A percentile compares a stretch with the other conserved stretches of the same genome.
Conservation (phyloP, 768 basidiomycete species). For the Suillus paluster region DNA sequence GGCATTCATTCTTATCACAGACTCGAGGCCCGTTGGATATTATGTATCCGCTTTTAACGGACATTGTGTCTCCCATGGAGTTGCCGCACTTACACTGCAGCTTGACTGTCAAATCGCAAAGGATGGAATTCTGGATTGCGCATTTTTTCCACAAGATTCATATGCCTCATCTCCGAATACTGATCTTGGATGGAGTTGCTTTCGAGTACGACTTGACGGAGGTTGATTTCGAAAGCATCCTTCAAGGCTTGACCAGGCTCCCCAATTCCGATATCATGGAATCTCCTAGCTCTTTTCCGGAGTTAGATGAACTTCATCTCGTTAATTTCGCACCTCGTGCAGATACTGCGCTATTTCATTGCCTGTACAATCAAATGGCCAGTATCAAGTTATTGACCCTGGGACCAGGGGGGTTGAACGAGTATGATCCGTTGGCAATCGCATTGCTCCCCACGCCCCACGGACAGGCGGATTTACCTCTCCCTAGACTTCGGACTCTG, state of each 20-base stretch:
- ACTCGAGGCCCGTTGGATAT: too few species aligned
- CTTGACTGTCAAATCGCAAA: background rate
- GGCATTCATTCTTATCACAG: background rate
- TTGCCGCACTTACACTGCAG: background rate
- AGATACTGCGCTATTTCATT: background rate
- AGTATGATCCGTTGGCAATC: too few species aligned
- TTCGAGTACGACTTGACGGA: too few species aligned
- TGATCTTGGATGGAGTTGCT: background rate
- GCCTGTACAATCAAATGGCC: background rate
- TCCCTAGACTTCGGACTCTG: background rate
- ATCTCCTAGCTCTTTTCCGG: too few species aligned
- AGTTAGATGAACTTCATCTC: slow-evolving; percentile 1
- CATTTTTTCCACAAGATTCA: background rate
- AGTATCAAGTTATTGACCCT: background rate
- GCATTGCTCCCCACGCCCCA: background rate
- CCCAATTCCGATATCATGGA: background rate
- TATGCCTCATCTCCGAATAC: background rate
- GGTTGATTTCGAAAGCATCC: too few species aligned
- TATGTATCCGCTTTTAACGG: too few species aligned
- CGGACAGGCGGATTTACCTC: background rate
- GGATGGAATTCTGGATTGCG: background rate
- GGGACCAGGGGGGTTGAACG: background rate
- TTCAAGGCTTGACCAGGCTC: too few species aligned
- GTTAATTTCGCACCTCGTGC: background rate
- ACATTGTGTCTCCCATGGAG: too few species aligned